These are phyloP conservation scores for Orbilia oligospora DNA, from an alignment of 2,329 filamentous ascomycete species.

Conservation along the genomic window DNA sequence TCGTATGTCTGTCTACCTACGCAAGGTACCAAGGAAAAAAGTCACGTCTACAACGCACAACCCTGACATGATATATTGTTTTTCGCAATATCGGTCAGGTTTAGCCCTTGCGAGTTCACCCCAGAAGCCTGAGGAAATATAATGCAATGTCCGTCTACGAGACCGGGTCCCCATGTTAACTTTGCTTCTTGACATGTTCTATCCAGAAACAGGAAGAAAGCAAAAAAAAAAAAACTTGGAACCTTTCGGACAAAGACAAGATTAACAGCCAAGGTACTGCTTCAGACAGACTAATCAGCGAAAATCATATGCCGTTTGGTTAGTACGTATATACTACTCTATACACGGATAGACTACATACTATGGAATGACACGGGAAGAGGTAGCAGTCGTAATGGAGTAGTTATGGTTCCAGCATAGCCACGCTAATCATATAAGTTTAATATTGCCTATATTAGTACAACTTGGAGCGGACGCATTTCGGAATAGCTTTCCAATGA, in stretches of 20 bases:
- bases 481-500: conserved; percentile 41
- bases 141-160: conserved; percentile 42
- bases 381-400: conserved; percentile 25
- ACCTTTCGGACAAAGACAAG: conserved; percentile 17
- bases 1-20: conserved; percentile 8
- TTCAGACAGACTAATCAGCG: conserved; percentile 51
- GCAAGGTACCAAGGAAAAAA: neutral
- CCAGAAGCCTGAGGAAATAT: conserved; percentile 1
- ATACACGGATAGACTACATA: too few species aligned
- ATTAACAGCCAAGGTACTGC: conserved; percentile 45
- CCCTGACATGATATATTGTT: conserved; percentile 36
- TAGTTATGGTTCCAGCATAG: conserved; percentile 39
- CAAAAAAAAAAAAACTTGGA: neutral
- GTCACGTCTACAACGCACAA: conserved; percentile 56
- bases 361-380: conserved; percentile 42
- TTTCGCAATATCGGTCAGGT: conserved; percentile 18
- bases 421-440: conserved; percentile 37
- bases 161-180: conserved; percentile 31
- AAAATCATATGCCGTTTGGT: conserved; percentile 12
- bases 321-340: neutral
- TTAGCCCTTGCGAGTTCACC: conserved; percentile 28
- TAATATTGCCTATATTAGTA: conserved; percentile 49
- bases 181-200: neutral
- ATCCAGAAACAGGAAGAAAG: conserved; percentile 13
- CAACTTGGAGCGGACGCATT: conserved; percentile 40